Evolutionary conservation across 352 stramenopile species (phyloP), one percentile per base, ranked within the genome.

Genomic region (Pythium sp.): DNA sequence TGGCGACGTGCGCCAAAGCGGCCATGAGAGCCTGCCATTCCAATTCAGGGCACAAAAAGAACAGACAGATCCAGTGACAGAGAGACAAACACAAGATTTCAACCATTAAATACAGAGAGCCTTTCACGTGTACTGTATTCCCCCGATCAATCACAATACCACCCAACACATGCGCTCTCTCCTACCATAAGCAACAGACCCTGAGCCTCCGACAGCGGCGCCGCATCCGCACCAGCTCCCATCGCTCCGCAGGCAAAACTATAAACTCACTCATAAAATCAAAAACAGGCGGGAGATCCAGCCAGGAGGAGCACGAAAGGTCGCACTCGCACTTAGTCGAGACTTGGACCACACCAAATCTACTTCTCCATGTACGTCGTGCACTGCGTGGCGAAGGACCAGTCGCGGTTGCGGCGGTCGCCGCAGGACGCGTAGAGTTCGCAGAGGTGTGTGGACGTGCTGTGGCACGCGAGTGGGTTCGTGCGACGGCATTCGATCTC

Each of bases 401-500:
- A 96, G 73, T 96, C 85, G 32, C 88, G 85, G 59, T 83, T 71
- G 58, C 88, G 85, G 46, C 82, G 83, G 73, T 96, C 88, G 28
- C 88, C 88, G 34, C 88, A 96, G 3, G 86, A 86, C 61, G 74
- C 84, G 57, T 93, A 92, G 24, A 96, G 75, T 67, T 96, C 88
- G 59, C 88, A 96, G 61, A 94, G 80, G 67, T 96, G 88, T 2
- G 88, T 94, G 56, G 87, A 71, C 14, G 86, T 94, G 71, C 86
- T 92, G 74, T 96, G 88, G 72, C 88, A 96, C 11, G 80, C 85
- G 24, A 96, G 77, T 14, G 85, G 85, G 68, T 93, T 94, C 34
- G 77, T 76, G 55, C 82, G 74, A 26, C 86, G 87, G 64, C 89
- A 96, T 67, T 94, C 82, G 56, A 95, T 94, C 71, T 96, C 87